A percentile compares a stretch with the other conserved stretches of the same genome.
These are phyloP conservation scores for Diaporthe sp. DNA, from an alignment of 2,329 filamentous ascomycete genomes.

Conservation along the genomic window DNA sequence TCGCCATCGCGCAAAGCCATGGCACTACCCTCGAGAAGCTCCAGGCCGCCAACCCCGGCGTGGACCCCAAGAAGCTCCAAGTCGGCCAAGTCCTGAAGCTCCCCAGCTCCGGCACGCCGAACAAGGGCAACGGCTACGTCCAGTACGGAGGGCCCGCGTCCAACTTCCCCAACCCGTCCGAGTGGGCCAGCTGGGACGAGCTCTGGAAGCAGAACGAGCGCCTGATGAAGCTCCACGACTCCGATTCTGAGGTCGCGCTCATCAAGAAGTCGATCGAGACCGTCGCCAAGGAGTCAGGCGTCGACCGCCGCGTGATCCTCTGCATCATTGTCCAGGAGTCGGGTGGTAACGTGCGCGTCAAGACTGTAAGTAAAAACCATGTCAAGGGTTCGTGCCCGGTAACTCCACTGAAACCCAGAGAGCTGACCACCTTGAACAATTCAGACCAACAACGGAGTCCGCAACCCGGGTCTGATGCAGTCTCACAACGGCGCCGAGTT, in stretches of 20 bases:
- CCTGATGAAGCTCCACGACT: constrained; percentile 20
- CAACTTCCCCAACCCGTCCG: constrained; percentile 1
- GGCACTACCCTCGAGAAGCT: background rate
- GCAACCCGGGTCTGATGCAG: constrained; percentile 56
- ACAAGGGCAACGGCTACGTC: constrained; percentile 15
- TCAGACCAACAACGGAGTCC: constrained; percentile 50
- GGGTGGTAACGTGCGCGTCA: constrained; percentile 54
- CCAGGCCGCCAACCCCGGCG: constrained; percentile 9
- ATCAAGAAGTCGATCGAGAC: constrained; percentile 47
- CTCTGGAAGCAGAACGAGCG: constrained; percentile 20
- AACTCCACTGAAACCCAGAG: fast-evolving
- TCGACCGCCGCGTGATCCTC: constrained; percentile 55
- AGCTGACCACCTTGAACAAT: background rate
- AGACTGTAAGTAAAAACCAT: constrained; percentile 38
- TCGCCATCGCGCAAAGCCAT: constrained; percentile 13
- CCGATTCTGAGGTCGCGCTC: constrained; percentile 17
- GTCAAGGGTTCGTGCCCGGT: background rate
- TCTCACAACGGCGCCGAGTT: constrained; percentile 48
- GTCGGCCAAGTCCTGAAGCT: constrained; percentile 12
- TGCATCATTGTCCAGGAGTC: constrained; percentile 57
- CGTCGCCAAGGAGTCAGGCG: constrained; percentile 41
- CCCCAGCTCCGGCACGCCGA: background rate
- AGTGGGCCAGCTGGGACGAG: constrained; percentile 5
- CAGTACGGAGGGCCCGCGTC: constrained; percentile 1
- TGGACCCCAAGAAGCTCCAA: constrained; percentile 4